These are phyloP conservation scores for Pestalotiopsis sp. DNA, from an alignment of 2,329 filamentous ascomycete genomes.

Conservation along the genomic window DNA sequence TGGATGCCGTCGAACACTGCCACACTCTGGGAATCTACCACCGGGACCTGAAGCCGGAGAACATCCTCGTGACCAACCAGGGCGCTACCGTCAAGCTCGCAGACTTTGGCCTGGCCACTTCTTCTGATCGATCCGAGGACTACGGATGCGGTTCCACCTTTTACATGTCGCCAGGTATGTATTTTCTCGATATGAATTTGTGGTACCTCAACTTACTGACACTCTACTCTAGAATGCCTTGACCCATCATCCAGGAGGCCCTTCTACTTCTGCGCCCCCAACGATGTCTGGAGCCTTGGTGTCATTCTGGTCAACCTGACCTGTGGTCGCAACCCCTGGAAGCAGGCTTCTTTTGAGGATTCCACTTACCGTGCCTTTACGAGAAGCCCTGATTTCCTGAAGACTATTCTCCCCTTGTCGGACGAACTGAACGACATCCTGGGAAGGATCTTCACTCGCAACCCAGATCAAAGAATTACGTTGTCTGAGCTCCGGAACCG, in stretches of 20 bases:
- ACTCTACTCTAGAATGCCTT: slow-evolving; percentile 72
- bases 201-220: slow-evolving; percentile 20
- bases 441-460: slow-evolving; percentile 82
- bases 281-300: slow-evolving; percentile 98
- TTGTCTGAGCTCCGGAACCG: slow-evolving; percentile 77
- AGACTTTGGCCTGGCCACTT: slow-evolving; percentile 94
- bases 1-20: slow-evolving; percentile 96
- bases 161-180: slow-evolving; percentile 98
- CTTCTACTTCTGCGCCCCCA: slow-evolving; percentile 89
- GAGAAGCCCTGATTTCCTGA: slow-evolving; percentile 83
- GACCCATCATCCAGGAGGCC: slow-evolving; percentile 74
- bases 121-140: slow-evolving; percentile 81
- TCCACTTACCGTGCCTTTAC: slow-evolving; percentile 92
- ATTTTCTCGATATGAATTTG: slow-evolving; percentile 17
- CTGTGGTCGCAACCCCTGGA: slow-evolving; percentile 98
- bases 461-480: slow-evolving; percentile 81
- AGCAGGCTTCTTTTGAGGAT: slow-evolving; percentile 90
- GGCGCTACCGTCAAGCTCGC: slow-evolving; percentile 93
- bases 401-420: slow-evolving; percentile 89
- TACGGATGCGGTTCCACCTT: slow-evolving; percentile 98
- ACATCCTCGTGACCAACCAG: slow-evolving; percentile 87
- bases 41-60: slow-evolving; percentile 96
- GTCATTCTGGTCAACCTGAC: slow-evolving; percentile 97
- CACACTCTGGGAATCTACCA: slow-evolving; percentile 94
- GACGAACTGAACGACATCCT: slow-evolving; percentile 88